Conservation (phyloP, 2,329 filamentous ascomycete species). For the Calonectria crousiana region DNA sequence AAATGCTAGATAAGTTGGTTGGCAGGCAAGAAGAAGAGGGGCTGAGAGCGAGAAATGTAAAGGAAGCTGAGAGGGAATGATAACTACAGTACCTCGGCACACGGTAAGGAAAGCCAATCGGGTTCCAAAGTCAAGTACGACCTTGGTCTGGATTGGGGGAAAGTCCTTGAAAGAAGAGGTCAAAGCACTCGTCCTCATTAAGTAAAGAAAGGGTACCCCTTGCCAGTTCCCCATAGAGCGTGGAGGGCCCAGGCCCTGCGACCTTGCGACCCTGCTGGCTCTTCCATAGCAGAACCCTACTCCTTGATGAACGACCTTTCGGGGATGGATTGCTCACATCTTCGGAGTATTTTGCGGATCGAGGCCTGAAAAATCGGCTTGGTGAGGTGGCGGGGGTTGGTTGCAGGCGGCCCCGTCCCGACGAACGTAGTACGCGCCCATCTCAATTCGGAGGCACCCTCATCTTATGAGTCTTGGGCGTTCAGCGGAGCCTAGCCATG, state of each 20-base stretch:
- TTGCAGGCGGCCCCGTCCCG: background rate
- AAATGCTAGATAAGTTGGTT: constrained; percentile 1
- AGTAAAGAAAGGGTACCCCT: constrained; percentile 2
- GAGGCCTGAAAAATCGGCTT: constrained; percentile 16
- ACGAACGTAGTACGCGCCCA: constrained; percentile 12
- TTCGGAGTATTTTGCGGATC: constrained; percentile 29
- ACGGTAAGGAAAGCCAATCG: constrained; percentile 8
- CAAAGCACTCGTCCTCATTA: constrained; percentile 18
- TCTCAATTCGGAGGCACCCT: constrained; percentile 10
- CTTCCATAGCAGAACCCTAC: constrained; percentile 2
- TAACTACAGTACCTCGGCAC: constrained; percentile 7
- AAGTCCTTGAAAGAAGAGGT: constrained; percentile 15
- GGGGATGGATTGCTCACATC: constrained; percentile 6
- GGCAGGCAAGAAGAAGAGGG: background rate
- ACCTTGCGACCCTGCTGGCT: constrained; percentile 14
- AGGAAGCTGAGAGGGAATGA: background rate
- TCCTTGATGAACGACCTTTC: background rate
- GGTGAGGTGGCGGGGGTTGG: background rate
- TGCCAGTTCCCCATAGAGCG: background rate
- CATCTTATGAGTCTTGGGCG: background rate
- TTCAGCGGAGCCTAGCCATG: background rate
- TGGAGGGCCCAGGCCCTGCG: constrained; percentile 16
- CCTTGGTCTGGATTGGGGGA: constrained; percentile 5
- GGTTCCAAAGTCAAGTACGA: constrained; percentile 4
- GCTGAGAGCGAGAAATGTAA: background rate